These are phyloP conservation scores for Alternaria alternata DNA, from an alignment of 2,329 filamentous ascomycete species.

Conservation along the genomic window DNA sequence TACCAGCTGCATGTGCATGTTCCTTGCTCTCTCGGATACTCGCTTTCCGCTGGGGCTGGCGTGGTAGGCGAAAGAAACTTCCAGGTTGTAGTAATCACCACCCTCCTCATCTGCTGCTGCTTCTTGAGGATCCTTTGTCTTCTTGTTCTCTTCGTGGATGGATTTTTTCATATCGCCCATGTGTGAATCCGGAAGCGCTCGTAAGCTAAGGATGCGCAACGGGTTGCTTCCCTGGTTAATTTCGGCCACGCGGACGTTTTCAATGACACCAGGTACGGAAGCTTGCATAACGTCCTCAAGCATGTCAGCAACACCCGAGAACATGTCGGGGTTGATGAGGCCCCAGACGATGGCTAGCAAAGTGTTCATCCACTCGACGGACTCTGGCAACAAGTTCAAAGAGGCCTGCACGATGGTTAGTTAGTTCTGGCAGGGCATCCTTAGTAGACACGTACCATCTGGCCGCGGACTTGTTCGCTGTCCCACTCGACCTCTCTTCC, in stretches of 20 bases:
- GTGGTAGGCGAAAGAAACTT: conserved; percentile 90
- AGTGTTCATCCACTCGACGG: conserved; percentile 93
- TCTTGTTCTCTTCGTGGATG: conserved; percentile 79
- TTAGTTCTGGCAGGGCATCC: not conserved
- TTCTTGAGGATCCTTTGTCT: conserved; percentile 85
- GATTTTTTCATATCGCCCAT: conserved; percentile 83
- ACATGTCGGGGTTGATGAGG: conserved; percentile 94
- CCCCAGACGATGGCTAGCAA: conserved; percentile 86
- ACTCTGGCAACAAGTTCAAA: conserved; percentile 89
- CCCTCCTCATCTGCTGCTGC: conserved; percentile 88
- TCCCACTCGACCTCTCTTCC: conserved; percentile 88
- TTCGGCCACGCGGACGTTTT: conserved; percentile 93
- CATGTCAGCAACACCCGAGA: conserved; percentile 88
- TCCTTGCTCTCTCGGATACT: conserved; percentile 82
- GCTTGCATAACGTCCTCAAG: conserved; percentile 97
- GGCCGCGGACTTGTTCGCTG: conserved; percentile 82
- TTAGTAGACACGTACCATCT: conserved; percentile 64
- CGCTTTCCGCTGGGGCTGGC: conserved; percentile 76
- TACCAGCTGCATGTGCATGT: conserved; percentile 96
- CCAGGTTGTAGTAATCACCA: conserved; percentile 91
- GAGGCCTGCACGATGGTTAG: conserved; percentile 65
- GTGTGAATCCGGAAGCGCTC: conserved; percentile 82
- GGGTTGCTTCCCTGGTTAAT: conserved; percentile 95
- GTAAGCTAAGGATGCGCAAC: conserved; percentile 83
- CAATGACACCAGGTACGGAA: conserved; percentile 87